Evolutionary conservation across 805 yeast genomes (phyloP).

Genomic region (Maudiozyma serrabonitensis): DNA sequence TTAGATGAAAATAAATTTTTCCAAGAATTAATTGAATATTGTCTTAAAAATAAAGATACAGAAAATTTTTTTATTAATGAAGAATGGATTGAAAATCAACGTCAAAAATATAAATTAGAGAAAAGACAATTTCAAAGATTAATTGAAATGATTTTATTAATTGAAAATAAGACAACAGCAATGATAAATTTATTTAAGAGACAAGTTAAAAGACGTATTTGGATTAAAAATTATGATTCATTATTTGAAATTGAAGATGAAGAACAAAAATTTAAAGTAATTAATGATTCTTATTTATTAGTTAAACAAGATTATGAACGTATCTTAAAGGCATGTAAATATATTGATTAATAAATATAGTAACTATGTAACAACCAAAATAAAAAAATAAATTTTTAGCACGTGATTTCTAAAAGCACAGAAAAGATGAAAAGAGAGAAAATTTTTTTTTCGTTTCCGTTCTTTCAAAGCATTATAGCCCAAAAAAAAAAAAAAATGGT

Average conservation of each 20-base stretch:
- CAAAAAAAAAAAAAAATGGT: no score
- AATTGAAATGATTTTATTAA: slow-evolving; percentile 58
- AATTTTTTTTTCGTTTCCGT: background rate
- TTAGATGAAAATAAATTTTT: slow-evolving; percentile 29
- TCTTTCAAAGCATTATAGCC: background rate
- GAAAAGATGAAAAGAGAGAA: background rate
- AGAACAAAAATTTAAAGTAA: slow-evolving; percentile 55
- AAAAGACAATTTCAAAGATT: slow-evolving; percentile 69
- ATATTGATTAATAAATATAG: background rate
- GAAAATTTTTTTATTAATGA: slow-evolving; percentile 5
- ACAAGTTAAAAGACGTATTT: slow-evolving; percentile 66
- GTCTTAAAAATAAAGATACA: slow-evolving; percentile 16
- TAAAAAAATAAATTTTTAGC: background rate
- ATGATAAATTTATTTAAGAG: slow-evolving; percentile 34
- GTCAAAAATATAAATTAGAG: slow-evolving; percentile 48
- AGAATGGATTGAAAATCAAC: slow-evolving; percentile 35
- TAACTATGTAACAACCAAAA: background rate
- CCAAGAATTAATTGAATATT: slow-evolving; percentile 19
- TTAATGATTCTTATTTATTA: slow-evolving; percentile 63
- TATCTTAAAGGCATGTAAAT: slow-evolving; percentile 24
- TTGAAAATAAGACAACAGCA: slow-evolving; percentile 32
- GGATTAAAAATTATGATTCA: slow-evolving; percentile 71
- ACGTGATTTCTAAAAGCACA: background rate
- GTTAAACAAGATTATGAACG: slow-evolving; percentile 64
- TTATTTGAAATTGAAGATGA: slow-evolving; percentile 54